These are phyloP conservation scores for Cylindrotheca closterium DNA, from an alignment of 108 stramenopile genomes.

Conservation along the genomic window DNA sequence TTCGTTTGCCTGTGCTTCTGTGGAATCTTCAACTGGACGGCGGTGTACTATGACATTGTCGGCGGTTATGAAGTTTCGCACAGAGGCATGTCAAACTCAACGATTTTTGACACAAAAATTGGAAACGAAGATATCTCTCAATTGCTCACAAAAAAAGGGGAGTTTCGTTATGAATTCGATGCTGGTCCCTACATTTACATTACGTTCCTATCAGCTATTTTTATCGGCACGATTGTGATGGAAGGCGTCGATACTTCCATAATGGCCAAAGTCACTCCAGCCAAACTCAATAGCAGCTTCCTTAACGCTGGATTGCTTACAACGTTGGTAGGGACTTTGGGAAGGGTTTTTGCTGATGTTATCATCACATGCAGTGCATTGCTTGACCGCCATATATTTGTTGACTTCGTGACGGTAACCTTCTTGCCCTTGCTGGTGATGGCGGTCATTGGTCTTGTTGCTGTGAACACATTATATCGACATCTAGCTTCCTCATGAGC, in stretches of 20 bases:
- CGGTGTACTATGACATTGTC: constrained; percentile 21
- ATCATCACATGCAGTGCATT: constrained; percentile 55
- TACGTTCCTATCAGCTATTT: constrained; percentile 46
- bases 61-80: constrained; percentile 1
- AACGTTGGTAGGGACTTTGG: constrained; percentile 65
- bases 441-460: constrained; percentile 34
- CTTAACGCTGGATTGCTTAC: constrained; percentile 61
- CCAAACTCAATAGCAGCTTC: constrained; percentile 51
- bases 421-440: constrained; percentile 54
- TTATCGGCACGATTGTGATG: constrained; percentile 58
- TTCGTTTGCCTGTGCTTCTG: constrained; percentile 42
- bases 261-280: constrained; percentile 65
- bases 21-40: constrained; percentile 52
- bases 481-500: no score
- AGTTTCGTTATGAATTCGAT: constrained; percentile 55
- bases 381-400: constrained; percentile 45
- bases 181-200: constrained; percentile 48
- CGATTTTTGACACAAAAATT: constrained; percentile 2
- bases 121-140: constrained; percentile 5
- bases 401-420: constrained; percentile 66
- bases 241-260: constrained; percentile 70
- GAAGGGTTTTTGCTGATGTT: constrained; percentile 61
- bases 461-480: constrained; percentile 38
- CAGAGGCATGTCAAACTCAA: not conserved
- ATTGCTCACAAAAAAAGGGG: constrained; percentile 7